Evolutionary conservation across 495 filamentous ascomycete genomes (phyloP).

Genomic region (Podospora fimiseda): DNA sequence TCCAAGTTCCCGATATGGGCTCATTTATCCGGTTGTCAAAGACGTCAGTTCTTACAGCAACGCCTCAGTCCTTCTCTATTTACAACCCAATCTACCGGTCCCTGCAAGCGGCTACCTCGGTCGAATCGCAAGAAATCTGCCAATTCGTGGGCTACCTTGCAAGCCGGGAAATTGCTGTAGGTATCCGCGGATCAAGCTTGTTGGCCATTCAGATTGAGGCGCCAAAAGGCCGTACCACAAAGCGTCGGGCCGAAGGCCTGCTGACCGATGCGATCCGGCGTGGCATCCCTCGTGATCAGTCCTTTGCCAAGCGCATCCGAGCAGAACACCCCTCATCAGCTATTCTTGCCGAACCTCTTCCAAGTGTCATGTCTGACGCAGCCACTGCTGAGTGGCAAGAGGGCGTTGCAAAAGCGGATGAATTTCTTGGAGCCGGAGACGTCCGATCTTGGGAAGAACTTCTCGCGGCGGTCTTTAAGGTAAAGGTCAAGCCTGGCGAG

Average conservation of each 20-base stretch:
- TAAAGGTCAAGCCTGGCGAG: constrained; percentile 24
- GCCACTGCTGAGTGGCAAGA: constrained; percentile 30
- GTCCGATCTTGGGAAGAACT: constrained; percentile 47
- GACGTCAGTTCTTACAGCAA: constrained; percentile 43
- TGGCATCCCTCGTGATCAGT: constrained; percentile 29
- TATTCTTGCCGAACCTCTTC: constrained; percentile 33
- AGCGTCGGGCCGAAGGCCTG: constrained; percentile 59
- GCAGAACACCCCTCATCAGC: constrained; percentile 16
- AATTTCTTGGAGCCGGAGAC: constrained; percentile 38
- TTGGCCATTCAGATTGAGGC: constrained; percentile 60
- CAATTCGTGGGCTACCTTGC: constrained; percentile 56
- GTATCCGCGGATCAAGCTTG: constrained; percentile 49
- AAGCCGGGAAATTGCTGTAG: constrained; percentile 56
- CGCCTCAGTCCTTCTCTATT: constrained; percentile 38
- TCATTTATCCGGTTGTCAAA: constrained; percentile 50
- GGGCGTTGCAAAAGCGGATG: constrained; percentile 39
- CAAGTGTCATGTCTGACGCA: constrained; percentile 31
- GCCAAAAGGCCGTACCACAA: constrained; percentile 49
- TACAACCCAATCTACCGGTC: constrained; percentile 65
- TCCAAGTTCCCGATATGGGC: constrained; percentile 29
- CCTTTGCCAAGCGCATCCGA: constrained; percentile 6
- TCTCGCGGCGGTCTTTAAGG: constrained; percentile 39
- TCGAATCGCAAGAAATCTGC: constrained; percentile 31
- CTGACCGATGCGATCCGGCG: constrained; percentile 67
- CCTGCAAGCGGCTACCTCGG: constrained; percentile 47